Conservation (phyloP, 495 filamentous ascomycete genomes). For the Penicillium ochrochloron region DNA sequence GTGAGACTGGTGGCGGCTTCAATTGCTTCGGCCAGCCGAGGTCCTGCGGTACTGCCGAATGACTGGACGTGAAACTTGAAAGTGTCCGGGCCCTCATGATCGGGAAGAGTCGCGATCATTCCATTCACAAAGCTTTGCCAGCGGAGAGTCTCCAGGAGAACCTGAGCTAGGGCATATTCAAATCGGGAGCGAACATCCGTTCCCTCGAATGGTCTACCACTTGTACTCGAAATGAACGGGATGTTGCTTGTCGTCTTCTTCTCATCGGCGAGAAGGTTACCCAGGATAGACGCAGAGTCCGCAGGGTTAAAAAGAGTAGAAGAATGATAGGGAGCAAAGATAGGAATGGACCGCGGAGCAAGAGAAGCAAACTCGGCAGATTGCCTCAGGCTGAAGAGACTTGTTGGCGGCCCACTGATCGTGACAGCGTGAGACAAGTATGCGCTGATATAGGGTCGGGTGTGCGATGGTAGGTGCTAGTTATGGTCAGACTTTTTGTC, state of each 20-base stretch:
- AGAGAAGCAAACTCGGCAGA: background rate
- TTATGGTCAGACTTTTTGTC: background rate
- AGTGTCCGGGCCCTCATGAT: background rate
- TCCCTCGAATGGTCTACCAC: background rate
- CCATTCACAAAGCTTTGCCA: constrained; percentile 1
- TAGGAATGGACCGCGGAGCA: background rate
- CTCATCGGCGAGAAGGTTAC: background rate
- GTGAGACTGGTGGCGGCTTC: background rate
- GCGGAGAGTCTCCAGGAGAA: background rate
- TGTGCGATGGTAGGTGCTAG: background rate
- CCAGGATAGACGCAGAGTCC: background rate
- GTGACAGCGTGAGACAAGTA: background rate
- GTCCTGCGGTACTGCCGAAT: background rate
- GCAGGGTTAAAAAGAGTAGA: background rate
- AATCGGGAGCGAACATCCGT: background rate
- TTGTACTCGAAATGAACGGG: background rate
- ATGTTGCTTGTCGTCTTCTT: background rate
- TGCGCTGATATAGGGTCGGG: background rate
- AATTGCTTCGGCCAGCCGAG: background rate
- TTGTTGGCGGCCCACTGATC: background rate
- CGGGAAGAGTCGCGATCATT: background rate
- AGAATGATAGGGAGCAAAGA: background rate
- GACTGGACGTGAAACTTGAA: background rate
- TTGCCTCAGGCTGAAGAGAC: background rate
- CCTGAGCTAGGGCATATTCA: background rate